Conservation (phyloP, 129 eudicot genomes). For the Ambrosia trifida region DNA sequence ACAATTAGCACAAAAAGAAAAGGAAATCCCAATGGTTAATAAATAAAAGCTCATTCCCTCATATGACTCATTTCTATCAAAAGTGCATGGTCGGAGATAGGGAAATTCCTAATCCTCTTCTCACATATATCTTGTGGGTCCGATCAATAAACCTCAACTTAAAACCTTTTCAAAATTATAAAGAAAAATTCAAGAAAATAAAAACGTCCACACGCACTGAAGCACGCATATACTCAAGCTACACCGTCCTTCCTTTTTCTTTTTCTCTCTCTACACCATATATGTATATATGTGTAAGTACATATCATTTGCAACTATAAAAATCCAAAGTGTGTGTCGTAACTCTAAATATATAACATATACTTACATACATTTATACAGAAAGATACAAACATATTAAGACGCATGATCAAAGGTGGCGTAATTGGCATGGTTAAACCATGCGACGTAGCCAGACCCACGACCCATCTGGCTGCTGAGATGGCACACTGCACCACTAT, state of each 20-base stretch:
- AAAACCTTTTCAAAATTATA: background rate
- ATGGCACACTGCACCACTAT: conserved; percentile 21
- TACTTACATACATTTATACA: background rate
- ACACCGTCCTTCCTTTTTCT: conserved; percentile 19
- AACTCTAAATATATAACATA: background rate
- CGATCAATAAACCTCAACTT: conserved; percentile 35
- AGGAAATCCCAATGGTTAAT: too few species aligned
- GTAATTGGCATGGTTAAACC: conserved; percentile 43
- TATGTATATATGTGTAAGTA: background rate
- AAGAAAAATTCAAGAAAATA: background rate
- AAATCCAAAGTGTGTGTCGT: conserved; percentile 22
- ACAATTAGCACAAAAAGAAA: too few species aligned
- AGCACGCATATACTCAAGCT: conserved; percentile 19
- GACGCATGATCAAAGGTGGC: conserved; percentile 45
- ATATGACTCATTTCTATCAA: background rate
- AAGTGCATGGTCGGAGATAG: conserved; percentile 27
- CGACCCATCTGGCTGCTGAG: background rate
- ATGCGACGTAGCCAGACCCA: conserved; percentile 36
- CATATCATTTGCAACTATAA: conserved; percentile 15
- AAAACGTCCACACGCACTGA: too few species aligned
- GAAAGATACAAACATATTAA: background rate
- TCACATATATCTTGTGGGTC: conserved; percentile 23
- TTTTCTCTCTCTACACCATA: background rate
- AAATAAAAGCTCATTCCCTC: too few species aligned
- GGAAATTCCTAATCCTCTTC: background rate